These are phyloP conservation scores for Xylariaceae sp. DNA, from an alignment of 2,329 filamentous ascomycete genomes.

Conservation along the genomic window DNA sequence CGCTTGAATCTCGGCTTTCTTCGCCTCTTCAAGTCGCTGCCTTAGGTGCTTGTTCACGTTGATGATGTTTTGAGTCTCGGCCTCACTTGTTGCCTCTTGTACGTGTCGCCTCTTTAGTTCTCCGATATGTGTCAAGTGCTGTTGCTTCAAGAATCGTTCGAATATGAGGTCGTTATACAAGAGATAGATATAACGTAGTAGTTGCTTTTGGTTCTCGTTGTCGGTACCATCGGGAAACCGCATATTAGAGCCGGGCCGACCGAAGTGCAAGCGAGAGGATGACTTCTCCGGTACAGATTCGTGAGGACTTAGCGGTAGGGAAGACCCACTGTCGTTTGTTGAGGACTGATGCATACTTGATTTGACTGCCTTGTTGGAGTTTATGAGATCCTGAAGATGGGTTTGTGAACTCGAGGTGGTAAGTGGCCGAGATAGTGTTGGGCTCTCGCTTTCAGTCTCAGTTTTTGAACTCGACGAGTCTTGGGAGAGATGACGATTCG, in stretches of 20 bases:
- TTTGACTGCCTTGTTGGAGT: slow-evolving; percentile 55
- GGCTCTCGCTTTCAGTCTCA: slow-evolving; percentile 50
- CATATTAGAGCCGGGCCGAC: slow-evolving; percentile 25
- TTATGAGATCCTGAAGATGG: slow-evolving; percentile 55
- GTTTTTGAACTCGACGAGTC: slow-evolving; percentile 42
- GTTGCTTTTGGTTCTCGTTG: slow-evolving; percentile 39
- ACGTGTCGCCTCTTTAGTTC: slow-evolving; percentile 70
- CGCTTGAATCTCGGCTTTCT: slow-evolving; percentile 62
- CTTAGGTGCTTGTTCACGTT: slow-evolving; percentile 70
- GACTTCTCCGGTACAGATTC: slow-evolving; percentile 41
- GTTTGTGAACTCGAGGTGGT: slow-evolving; percentile 46
- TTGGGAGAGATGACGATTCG: slow-evolving; percentile 44
- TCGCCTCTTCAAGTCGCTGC: slow-evolving; percentile 66
- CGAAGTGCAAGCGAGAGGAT: slow-evolving; percentile 29
- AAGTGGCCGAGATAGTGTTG: slow-evolving; percentile 52
- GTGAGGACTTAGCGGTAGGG: slow-evolving; percentile 47
- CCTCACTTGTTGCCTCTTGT: slow-evolving; percentile 70
- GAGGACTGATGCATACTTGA: slow-evolving; percentile 50
- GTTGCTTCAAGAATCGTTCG: slow-evolving; percentile 76
- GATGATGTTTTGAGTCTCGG: slow-evolving; percentile 75
- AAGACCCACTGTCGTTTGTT: slow-evolving; percentile 54
- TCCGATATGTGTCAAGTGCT: slow-evolving; percentile 76
- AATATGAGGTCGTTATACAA: slow-evolving; percentile 78
- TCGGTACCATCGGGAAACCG: slow-evolving; percentile 22
- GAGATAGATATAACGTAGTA: slow-evolving; percentile 70